Percentiles rank a stretch among this genome's conserved stretches.
phyloP scores from a whole-genome alignment of 768 basidiomycete genomes.

The Boletus patriciae region DNA sequence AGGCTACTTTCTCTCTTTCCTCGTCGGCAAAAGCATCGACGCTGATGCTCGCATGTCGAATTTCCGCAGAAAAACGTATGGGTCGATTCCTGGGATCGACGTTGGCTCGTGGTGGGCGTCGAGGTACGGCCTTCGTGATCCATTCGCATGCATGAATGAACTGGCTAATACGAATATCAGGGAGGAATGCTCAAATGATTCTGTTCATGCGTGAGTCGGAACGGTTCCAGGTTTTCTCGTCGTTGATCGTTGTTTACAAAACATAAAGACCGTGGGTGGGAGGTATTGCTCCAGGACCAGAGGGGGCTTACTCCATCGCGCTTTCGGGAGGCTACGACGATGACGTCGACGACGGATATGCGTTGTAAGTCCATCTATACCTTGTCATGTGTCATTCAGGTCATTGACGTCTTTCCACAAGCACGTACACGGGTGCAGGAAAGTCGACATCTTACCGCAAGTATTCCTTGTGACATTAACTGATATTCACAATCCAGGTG shows the following conservation, averaged over 20 bases:
- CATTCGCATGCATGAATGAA: not conserved
- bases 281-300: slow-evolving; percentile 60
- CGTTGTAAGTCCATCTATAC: slow-evolving; percentile 57
- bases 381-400: not conserved
- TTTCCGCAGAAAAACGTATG: slow-evolving; percentile 75
- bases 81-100: slow-evolving; percentile 72
- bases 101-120: slow-evolving; percentile 85
- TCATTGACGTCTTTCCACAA: slow-evolving; percentile 27
- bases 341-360: slow-evolving; percentile 79
- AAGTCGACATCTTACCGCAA: not conserved
- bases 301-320: slow-evolving; percentile 83
- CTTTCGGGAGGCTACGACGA: slow-evolving; percentile 90
- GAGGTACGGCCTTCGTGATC: slow-evolving; percentile 40
- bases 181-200: slow-evolving; percentile 67
- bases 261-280: slow-evolving; percentile 71
- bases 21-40: slow-evolving; percentile 17
- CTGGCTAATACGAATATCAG: slow-evolving; percentile 26
- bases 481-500: slow-evolving; percentile 47
- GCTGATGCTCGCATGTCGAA: slow-evolving; percentile 8
- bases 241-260: not conserved
- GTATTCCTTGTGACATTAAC: not conserved
- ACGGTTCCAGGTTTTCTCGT: not conserved
- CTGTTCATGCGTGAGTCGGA: slow-evolving; percentile 77
- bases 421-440: slow-evolving; percentile 83
- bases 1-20: not conserved